Evolutionary conservation across 1,139 yeast genomes (phyloP), one percentile per base, ranked within the genome.

Genomic region (Yamadazyma diddensiae): DNA sequence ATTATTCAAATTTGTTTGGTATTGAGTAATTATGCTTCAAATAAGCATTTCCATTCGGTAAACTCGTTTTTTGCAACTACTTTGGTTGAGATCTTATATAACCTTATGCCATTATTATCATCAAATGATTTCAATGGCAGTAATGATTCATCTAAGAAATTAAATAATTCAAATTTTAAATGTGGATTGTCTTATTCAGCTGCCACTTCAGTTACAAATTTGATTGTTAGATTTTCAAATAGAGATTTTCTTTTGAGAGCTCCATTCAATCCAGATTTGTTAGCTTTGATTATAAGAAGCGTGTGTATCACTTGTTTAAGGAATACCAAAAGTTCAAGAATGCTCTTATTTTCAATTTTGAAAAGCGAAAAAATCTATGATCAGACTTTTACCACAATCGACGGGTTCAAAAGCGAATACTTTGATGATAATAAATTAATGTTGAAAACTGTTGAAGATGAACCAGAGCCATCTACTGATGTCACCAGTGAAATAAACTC

Each of bases 181-280:
- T 70, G 74, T 2, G 80, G 79, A 0, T 42, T 82, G 15, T 77
- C 88, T 7, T 82, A 82, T 42, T 65, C 70, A 11, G 73, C 90
- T 0, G 69, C 84, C 16, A 65, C 73, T 8, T 52, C 78, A 3
- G 45, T 88, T 13, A 59, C 78, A 15, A 82, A 79, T 41, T 53
- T 84, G 20, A 52, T 85, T 11, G 45, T 52, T 2, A 63, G 62
- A 30, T 62, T 77, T 32, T 65, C 82, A 1, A 49, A 65, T 6
- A 54, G 62, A 15, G 45, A 54, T 2, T 70, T 72, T 38, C 49
- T 79, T 24, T 47, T 62, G 9, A 73, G 66, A 8, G 60, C 60
- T 29, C 55, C 70, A n/a, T 51, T 61, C 36, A 75, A 82, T 49
- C 57, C 79, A 13, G 83, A 80, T 41, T 52, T 78, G 23, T 55